These are phyloP conservation scores for Chalaropsis thielavioides DNA, from an alignment of 2,329 filamentous ascomycete species.

Conservation along the genomic window DNA sequence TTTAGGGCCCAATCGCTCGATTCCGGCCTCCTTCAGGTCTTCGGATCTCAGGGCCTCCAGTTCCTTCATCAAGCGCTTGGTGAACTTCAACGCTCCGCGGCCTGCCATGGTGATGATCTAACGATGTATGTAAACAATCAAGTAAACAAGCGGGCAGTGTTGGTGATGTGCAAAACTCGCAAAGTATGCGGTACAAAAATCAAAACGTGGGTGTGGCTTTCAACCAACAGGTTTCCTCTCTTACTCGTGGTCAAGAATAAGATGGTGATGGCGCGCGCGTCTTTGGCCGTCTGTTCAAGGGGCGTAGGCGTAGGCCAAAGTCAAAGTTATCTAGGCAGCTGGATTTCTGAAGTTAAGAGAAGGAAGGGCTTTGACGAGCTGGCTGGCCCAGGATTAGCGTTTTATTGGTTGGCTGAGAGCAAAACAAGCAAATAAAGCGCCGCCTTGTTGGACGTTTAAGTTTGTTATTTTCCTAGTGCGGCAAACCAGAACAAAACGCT, in stretches of 20 bases:
- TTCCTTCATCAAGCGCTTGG: conserved; percentile 45
- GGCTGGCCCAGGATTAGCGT: neutral
- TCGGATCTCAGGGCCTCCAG: conserved; percentile 36
- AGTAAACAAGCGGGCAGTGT: neutral
- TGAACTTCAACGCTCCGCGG: conserved; percentile 30
- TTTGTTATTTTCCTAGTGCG: neutral
- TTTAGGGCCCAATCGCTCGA: conserved; percentile 44
- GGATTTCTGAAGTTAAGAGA: neutral
- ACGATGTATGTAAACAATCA: neutral
- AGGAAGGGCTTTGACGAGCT: neutral
- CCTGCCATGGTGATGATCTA: conserved; percentile 30
- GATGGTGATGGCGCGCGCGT: neutral
- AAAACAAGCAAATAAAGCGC: neutral
- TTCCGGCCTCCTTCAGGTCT: conserved; percentile 28
- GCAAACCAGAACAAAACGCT: too few species aligned
- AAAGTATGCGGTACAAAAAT: too few species aligned
- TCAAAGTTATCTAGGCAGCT: neutral
- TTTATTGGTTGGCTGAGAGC: neutral
- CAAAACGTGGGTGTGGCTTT: too few species aligned
- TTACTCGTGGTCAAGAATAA: neutral
- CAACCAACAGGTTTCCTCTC: neutral
- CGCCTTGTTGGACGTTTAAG: neutral
- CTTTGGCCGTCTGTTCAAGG: neutral
- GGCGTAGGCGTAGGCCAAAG: neutral
- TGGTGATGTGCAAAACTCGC: neutral